Evolutionary conservation across 1,284 basidiomycete genomes (phyloP).

Genomic region (Somion occarium): DNA sequence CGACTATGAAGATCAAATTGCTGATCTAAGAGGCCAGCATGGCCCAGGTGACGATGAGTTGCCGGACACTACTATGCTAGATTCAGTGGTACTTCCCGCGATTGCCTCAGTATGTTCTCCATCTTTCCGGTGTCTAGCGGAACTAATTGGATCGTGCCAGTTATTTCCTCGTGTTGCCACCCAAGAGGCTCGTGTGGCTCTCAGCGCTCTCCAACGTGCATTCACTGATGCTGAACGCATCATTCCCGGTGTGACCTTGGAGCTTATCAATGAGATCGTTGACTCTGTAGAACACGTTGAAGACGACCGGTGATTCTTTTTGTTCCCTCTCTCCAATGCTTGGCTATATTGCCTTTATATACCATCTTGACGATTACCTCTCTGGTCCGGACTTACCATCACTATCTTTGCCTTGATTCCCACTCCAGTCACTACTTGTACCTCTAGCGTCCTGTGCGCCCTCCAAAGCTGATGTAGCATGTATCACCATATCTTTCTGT

Average conservation of each 20-base stretch:
- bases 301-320: conserved; percentile 40
- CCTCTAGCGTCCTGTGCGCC: conserved; percentile 1
- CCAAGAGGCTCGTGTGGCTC: conserved; percentile 78
- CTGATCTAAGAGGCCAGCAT: conserved; percentile 30
- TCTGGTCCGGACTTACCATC: conserved; percentile 12
- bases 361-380: conserved; percentile 5
- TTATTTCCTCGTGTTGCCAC: conserved; percentile 86
- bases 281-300: conserved; percentile 90
- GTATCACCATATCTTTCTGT: conserved; percentile 7
- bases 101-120: conserved; percentile 75
- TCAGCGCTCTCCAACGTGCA: conserved; percentile 81
- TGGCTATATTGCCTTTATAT: conserved; percentile 7
- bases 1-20: conserved; percentile 53
- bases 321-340: conserved; percentile 5
- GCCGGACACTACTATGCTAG: conserved; percentile 85
- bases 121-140: conserved; percentile 7
- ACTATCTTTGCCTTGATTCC: conserved; percentile 9
- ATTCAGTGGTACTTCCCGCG: conserved; percentile 91
- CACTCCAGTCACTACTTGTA: not conserved
- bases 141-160: conserved; percentile 35
- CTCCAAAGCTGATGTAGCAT: conserved; percentile 1
- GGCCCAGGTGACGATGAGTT: conserved; percentile 51
- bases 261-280: conserved; percentile 82
- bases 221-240: conserved; percentile 90
- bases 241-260: conserved; percentile 79